phyloP scores from a whole-genome alignment of 1,284 basidiomycete genomes.

The Xanthoconium separans region DNA sequence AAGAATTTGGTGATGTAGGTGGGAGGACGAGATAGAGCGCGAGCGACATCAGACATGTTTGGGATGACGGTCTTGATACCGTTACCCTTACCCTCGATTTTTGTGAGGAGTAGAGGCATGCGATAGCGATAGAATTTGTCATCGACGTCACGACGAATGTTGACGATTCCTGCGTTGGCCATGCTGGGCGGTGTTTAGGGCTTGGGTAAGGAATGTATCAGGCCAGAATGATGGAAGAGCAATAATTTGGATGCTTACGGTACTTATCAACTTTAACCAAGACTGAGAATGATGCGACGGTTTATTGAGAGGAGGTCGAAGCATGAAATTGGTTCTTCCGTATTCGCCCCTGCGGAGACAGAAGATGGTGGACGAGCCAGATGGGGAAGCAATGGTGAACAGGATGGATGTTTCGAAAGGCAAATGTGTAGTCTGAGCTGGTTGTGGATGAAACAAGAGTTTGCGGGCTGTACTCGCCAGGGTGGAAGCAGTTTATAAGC shows the following conservation, averaged over 20 bases:
- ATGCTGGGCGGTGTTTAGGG: slow-evolving; percentile 73
- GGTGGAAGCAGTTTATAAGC: slow-evolving; percentile 29
- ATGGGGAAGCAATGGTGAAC: slow-evolving; percentile 62
- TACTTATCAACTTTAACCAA: slow-evolving; percentile 55
- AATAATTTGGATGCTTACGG: slow-evolving; percentile 42
- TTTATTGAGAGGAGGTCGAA: slow-evolving; percentile 78
- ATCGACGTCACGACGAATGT: slow-evolving; percentile 98
- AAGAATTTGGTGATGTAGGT: slow-evolving; percentile 99
- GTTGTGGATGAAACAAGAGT: background rate
- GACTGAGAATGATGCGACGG: slow-evolving; percentile 61
- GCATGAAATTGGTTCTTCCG: slow-evolving; percentile 63
- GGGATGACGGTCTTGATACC: slow-evolving; percentile 99
- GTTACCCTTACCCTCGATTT: slow-evolving; percentile 99
- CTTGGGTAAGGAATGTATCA: slow-evolving; percentile 35
- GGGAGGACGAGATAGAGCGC: slow-evolving; percentile 92
- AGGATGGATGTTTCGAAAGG: background rate
- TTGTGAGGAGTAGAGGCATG: slow-evolving; percentile 94
- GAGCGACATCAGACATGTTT: slow-evolving; percentile 98
- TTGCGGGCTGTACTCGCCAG: slow-evolving; percentile 4
- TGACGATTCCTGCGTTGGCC: slow-evolving; percentile 84
- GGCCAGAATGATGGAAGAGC: background rate
- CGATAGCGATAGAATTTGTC: slow-evolving; percentile 91
- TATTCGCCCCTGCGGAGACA: slow-evolving; percentile 67
- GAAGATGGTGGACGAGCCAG: slow-evolving; percentile 53
- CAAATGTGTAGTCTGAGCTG: too few relatives aligned